Conservation (phyloP, 345 rosid genomes). For the Excoecaria agallocha region DNA sequence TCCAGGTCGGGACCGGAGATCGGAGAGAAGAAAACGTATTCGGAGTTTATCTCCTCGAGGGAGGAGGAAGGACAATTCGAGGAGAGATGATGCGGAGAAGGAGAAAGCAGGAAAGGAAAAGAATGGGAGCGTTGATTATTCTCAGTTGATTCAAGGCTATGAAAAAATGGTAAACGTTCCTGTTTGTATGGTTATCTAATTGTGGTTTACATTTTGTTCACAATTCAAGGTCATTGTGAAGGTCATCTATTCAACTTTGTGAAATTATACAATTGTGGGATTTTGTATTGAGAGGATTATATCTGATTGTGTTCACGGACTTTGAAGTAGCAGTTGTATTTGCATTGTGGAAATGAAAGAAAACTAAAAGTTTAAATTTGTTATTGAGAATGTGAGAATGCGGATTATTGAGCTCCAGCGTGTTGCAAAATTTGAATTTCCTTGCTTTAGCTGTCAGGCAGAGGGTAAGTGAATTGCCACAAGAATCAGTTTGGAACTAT, state of each 20-base stretch:
- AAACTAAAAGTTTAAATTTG: neutral
- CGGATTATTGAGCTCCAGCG: neutral
- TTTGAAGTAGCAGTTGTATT: neutral
- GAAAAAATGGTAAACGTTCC: slow-evolving; percentile 55
- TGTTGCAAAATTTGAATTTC: neutral
- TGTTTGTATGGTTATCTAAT: neutral
- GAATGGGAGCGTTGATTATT: slow-evolving; percentile 47
- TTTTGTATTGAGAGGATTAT: neutral
- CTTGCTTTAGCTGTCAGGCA: neutral
- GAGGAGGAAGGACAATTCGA: slow-evolving; percentile 36
- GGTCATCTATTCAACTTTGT: neutral
- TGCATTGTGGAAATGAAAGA: neutral
- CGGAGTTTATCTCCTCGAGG: slow-evolving; percentile 23
- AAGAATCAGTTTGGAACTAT: neutral
- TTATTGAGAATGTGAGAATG: neutral
- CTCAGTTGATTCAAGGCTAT: slow-evolving; percentile 61
- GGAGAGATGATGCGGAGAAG: slow-evolving; percentile 8
- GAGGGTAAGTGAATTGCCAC: neutral
- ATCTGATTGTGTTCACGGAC: neutral
- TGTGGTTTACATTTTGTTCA: neutral
- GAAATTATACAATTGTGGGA: neutral
- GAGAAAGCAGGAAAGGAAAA: slow-evolving; percentile 25
- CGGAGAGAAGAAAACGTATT: slow-evolving; percentile 25
- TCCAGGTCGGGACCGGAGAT: slow-evolving; percentile 27
- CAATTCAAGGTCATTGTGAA: neutral